These are phyloP conservation scores for Neurospora sp. DNA, from an alignment of 495 filamentous ascomycete species.

Conservation along the genomic window DNA sequence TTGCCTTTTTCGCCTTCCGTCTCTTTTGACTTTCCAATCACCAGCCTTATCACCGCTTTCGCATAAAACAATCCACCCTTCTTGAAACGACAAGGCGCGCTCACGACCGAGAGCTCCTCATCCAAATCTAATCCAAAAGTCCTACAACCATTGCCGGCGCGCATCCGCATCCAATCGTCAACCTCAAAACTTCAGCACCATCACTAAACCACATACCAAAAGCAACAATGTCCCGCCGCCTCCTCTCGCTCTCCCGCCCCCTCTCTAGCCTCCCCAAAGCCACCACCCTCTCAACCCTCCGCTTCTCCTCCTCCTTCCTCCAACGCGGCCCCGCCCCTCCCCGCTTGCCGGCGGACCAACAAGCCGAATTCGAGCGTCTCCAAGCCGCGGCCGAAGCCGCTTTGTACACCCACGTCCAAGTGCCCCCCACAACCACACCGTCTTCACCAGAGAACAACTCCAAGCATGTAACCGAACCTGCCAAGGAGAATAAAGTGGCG, in stretches of 20 bases:
- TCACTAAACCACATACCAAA: not conserved
- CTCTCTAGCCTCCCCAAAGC: not conserved
- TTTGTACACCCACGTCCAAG: slow-evolving; percentile 14
- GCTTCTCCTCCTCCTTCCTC: slow-evolving; percentile 26
- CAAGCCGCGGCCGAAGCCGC: slow-evolving; percentile 45
- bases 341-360: slow-evolving; percentile 75
- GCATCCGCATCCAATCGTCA: not conserved
- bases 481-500: too few relatives aligned
- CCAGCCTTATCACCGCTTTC: too few relatives aligned
- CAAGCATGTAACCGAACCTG: too few relatives aligned
- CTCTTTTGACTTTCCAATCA: too few relatives aligned
- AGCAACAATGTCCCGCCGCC: slow-evolving; percentile 13
- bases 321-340: slow-evolving; percentile 58
- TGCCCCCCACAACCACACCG: slow-evolving; percentile 6
- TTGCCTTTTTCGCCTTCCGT: not conserved
- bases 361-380: slow-evolving; percentile 85
- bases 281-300: not conserved
- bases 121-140: too few relatives aligned
- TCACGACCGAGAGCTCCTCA: too few relatives aligned
- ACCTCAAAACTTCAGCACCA: not conserved
- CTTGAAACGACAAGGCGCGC: too few relatives aligned
- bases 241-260: slow-evolving; percentile 5
- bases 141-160: too few relatives aligned
- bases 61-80: too few relatives aligned
- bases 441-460: not conserved